Conservation (phyloP, 495 filamentous ascomycete genomes). For the Xylaria intraflava region DNA sequence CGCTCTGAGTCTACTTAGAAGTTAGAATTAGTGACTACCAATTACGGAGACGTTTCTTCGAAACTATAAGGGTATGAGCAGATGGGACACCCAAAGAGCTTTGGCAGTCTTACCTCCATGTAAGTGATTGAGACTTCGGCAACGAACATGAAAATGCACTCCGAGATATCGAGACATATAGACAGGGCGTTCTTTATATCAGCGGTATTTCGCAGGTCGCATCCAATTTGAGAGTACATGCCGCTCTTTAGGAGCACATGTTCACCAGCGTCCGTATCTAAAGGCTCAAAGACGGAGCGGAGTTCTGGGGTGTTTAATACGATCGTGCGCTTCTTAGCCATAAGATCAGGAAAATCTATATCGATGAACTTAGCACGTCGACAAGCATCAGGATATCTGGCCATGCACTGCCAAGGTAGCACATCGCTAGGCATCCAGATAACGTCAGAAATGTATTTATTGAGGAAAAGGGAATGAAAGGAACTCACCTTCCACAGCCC, state of each 20-base stretch:
- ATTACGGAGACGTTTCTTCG: background rate
- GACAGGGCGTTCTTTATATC: conserved; percentile 52
- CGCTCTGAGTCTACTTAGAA: conserved; percentile 41
- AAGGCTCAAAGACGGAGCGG: conserved; percentile 39
- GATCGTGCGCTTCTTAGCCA: conserved; percentile 62
- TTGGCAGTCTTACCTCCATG: conserved; percentile 52
- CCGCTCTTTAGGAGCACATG: conserved; percentile 51
- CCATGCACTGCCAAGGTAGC: conserved; percentile 77
- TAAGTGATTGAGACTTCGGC: conserved; percentile 90
- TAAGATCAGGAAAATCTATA: conserved; percentile 79
- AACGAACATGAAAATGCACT: conserved; percentile 64
- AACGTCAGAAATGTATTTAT: conserved; percentile 10
- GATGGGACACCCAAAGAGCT: too few relatives aligned
- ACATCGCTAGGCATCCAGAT: conserved; percentile 58
- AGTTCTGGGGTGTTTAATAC: conserved; percentile 58
- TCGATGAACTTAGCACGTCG: conserved; percentile 65
- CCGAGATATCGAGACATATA: conserved; percentile 45
- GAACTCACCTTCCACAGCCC: conserved; percentile 80
- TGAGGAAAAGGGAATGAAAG: conserved; percentile 4
- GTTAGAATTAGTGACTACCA: background rate
- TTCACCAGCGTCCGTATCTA: conserved; percentile 40
- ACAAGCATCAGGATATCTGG: conserved; percentile 51
- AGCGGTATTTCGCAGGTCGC: conserved; percentile 64
- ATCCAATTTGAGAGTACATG: conserved; percentile 72
- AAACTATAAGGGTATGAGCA: background rate